Evolutionary conservation across 2,329 filamentous ascomycete species (phyloP).

Genomic region (Penicillium janthinellum): DNA sequence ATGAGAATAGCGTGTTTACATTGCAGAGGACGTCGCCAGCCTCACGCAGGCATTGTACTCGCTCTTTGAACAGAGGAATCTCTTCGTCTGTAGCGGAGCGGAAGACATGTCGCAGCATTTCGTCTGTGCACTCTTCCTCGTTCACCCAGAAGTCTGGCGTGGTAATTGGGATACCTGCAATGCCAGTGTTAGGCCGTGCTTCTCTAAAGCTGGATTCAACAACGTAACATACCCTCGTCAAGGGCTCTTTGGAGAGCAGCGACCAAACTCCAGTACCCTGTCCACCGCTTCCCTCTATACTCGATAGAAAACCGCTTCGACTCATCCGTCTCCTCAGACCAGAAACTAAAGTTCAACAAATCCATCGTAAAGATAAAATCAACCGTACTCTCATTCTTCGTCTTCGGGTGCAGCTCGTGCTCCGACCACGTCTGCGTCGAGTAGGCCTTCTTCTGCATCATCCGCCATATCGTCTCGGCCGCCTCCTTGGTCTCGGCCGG

Average conservation of each 20-base stretch:
- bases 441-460: conserved; percentile 83
- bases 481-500: conserved; percentile 80
- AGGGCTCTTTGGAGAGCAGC: conserved; percentile 83
- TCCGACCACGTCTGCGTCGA: conserved; percentile 83
- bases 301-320: conserved; percentile 75
- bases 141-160: conserved; percentile 84
- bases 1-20: conserved; percentile 49
- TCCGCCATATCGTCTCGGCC: conserved; percentile 72
- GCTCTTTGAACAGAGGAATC: conserved; percentile 79
- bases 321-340: conserved; percentile 71
- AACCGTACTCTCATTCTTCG: conserved; percentile 75
- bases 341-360: conserved; percentile 94
- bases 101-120: conserved; percentile 75
- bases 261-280: conserved; percentile 93
- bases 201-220: background rate
- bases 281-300: conserved; percentile 81
- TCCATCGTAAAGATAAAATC: conserved; percentile 98
- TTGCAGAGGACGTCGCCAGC: conserved; percentile 78
- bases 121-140: conserved; percentile 73
- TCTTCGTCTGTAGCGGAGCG: conserved; percentile 81
- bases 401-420: conserved; percentile 85
- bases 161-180: conserved; percentile 79
- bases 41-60: conserved; percentile 77
- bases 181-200: background rate
- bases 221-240: conserved; percentile 67